Evolutionary conservation across 164 flowering plant species (phyloP), one percentile per base, ranked within the genome.

Genomic region (Umbellularia californica): DNA sequence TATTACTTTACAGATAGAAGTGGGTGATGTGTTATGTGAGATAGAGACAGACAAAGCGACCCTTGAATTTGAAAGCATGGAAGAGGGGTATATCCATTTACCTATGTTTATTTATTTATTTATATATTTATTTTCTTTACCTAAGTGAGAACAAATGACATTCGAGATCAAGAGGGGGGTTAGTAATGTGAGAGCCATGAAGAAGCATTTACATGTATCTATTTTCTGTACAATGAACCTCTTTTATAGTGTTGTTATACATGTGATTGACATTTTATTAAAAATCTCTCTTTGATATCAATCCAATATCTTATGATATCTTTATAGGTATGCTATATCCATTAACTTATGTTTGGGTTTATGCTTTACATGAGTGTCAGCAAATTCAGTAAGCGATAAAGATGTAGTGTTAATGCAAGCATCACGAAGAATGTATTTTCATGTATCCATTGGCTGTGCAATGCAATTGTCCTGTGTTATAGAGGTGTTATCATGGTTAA

Each of bases 21-120:
- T 87, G 76, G 98, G 99, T 65, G 99, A 95, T 79, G 85, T 95
- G 58, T 72, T 93, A 58, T 95, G 99, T 79, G 97, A 92, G 80
- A 93, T 95, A 83, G 99, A 95, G 82, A 95, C 99, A 0, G 98
- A 95, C 78, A 95, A 95, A 84, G 99, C 99, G 50, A 93, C 99
- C 2, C 78, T 95, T 76, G 99, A 95, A 79, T 92, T 88, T 83
- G 99, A 95, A 80, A 76, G 90, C 79, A 94, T 88, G 50, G 99
- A 95, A 78, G 99, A 95, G 77, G 99, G 99, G 98, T 95, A 93
- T 78, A 50, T 68, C 63, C 30, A 13, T 58, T 72, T 68, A 68
- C 14, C 65, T 14, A 33, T 41, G 47, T 63, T 64, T 20, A 22
- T 47, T 71, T 20, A 22, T 47, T 71, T 55, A 74, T 73, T 30